These are phyloP conservation scores for Geotrichum macrosporum DNA, from an alignment of 1,139 yeast genomes.

Conservation along the genomic window DNA sequence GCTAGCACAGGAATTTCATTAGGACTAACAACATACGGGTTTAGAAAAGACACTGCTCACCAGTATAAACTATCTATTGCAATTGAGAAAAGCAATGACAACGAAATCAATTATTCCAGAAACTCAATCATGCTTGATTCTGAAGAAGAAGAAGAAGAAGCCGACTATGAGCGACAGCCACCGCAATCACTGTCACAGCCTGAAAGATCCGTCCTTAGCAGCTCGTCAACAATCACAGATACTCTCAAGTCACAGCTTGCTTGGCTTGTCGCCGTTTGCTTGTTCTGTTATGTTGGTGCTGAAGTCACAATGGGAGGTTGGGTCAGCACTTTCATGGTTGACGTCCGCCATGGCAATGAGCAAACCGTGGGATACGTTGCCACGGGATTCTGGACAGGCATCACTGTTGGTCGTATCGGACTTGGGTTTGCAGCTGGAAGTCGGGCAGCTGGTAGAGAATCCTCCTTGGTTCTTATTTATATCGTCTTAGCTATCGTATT, in stretches of 20 bases:
- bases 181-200: not conserved
- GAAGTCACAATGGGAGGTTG: slow-evolving; percentile 70
- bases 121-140: not conserved
- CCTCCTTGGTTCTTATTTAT: slow-evolving; percentile 25
- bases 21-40: slow-evolving; percentile 22
- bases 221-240: not conserved
- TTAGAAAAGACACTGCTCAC: slow-evolving; percentile 26
- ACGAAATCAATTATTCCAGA: too few species aligned
- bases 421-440: slow-evolving; percentile 38
- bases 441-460: slow-evolving; percentile 29
- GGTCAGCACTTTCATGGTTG: slow-evolving; percentile 60
- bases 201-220: slow-evolving; percentile 3
- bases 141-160: not conserved
- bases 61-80: slow-evolving; percentile 19
- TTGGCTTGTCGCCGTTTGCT: slow-evolving; percentile 54
- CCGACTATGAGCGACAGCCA: too few species aligned
- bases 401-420: slow-evolving; percentile 56
- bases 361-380: slow-evolving; percentile 57
- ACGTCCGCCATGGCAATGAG: slow-evolving; percentile 49
- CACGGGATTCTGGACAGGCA: slow-evolving; percentile 70
- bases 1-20: slow-evolving; percentile 39
- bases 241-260: slow-evolving; percentile 32
- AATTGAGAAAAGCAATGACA: not conserved
- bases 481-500: slow-evolving; percentile 27
- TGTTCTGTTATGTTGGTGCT: slow-evolving; percentile 62